phyloP scores from a whole-genome alignment of 2,329 filamentous ascomycete genomes.

The Colletotrichum tropicicola region DNA sequence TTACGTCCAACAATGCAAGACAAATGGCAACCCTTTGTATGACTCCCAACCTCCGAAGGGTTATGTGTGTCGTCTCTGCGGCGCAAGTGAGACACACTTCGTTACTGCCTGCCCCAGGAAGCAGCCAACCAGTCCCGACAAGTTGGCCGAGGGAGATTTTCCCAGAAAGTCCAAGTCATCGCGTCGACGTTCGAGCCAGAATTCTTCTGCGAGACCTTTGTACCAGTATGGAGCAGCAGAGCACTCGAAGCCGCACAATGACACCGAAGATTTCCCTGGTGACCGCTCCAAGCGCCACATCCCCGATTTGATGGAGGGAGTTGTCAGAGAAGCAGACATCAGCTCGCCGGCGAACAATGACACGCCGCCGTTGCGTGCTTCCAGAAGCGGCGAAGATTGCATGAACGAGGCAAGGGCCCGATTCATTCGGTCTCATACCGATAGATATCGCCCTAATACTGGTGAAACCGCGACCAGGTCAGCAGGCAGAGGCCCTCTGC shows the following conservation, averaged over 20 bases:
- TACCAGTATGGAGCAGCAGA: too few species aligned
- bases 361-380: too few species aligned
- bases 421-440: not conserved
- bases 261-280: too few species aligned
- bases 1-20: slow-evolving; percentile 30
- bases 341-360: not conserved
- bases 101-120: slow-evolving; percentile 22
- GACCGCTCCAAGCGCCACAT: too few species aligned
- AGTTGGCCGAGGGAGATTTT: not conserved
- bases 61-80: slow-evolving; percentile 33
- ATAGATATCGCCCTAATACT: not conserved
- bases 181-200: not conserved
- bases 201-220: not conserved
- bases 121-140: not conserved
- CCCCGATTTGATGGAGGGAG: not conserved
- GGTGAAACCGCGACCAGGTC: not conserved
- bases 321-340: not conserved
- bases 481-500: not conserved
- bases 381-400: not conserved
- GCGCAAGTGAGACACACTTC: slow-evolving; percentile 26
- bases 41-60: slow-evolving; percentile 3
- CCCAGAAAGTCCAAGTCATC: not conserved
- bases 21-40: not conserved
- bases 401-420: slow-evolving; percentile 14
- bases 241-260: too few species aligned